Evolutionary conservation across 2,329 filamentous ascomycete genomes (phyloP), one percentile per base, ranked within the genome.

Genomic region (Pseudovirgaria hyperparasitica): DNA sequence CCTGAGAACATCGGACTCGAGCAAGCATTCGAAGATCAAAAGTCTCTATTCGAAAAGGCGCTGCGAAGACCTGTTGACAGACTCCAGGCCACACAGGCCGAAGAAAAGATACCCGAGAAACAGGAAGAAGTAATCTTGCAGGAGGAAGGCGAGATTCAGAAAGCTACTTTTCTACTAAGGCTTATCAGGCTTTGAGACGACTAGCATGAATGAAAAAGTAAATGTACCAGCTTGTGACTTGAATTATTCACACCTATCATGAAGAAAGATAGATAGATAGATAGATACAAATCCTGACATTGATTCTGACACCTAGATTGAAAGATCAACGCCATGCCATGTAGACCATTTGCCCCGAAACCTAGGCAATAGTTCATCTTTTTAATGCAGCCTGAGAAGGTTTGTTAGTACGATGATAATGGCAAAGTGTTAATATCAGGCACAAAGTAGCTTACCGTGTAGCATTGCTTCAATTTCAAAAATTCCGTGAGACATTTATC

Each of bases 401-500:
- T 23, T 13, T 23, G 21, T 13, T 23, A 23, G 21, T 23, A 23
- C 21, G 21, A 23, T 23, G 15, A n/a, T 49, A 16, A n/a, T 9
- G 13, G 7, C 23, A 26, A 25, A 24, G 8, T 17, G 12, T 26
- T 27, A 27, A 18, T 11, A 9, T 22, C n/a, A 15, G 23, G 5
- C 16, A 14, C 18, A 15, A 24, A 14, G 11, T 6, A 17, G 6
- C 69, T 43, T 63, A 93, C 86, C 46, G 92, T 46, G 48, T 84
- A 92, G 49, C 87, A 96, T 39, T 92, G 67, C 52, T 92, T 93
- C 25, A 96, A 54, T 38, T 62, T 73, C 54, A 90, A 62, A 41
- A 98, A 96, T 47, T 94, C 85, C 31, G 72, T 73, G 4, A 67
- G 65, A 47, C 90, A 98, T 63, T 90, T 90, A 48, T 94, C 82